Conservation (phyloP, 495 filamentous ascomycete species). For the Hyphodiscus hymeniophilus region DNA sequence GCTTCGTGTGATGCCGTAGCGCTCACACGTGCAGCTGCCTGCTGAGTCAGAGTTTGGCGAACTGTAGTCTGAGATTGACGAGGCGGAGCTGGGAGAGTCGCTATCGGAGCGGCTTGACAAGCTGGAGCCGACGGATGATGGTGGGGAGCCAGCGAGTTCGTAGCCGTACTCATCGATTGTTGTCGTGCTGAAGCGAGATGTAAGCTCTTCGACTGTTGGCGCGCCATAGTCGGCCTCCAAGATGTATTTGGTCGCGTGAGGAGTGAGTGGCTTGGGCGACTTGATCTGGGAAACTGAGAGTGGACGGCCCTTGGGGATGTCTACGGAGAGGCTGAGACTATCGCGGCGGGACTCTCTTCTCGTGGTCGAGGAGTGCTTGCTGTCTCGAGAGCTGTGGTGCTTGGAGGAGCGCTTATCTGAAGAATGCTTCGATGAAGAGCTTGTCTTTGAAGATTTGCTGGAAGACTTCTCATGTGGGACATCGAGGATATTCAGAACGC, state of each 20-base stretch:
- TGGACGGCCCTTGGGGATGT: conserved; percentile 78
- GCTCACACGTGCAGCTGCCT: conserved; percentile 75
- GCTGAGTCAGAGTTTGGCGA: conserved; percentile 33
- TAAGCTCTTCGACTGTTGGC: conserved; percentile 60
- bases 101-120: conserved; percentile 71
- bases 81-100: conserved; percentile 62
- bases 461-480: conserved; percentile 40
- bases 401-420: conserved; percentile 25
- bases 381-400: conserved; percentile 20
- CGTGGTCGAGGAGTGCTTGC: conserved; percentile 18
- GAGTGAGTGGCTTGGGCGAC: conserved; percentile 81
- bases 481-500: conserved; percentile 75
- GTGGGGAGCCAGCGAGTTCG: conserved; percentile 47
- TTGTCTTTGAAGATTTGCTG: conserved; percentile 36
- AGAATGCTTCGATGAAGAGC: conserved; percentile 35
- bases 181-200: conserved; percentile 60
- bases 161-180: conserved; percentile 56
- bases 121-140: conserved; percentile 65
- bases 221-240: conserved; percentile 68
- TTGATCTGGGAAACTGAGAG: conserved; percentile 84
- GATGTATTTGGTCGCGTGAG: conserved; percentile 77
- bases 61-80: conserved; percentile 64
- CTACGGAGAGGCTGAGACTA: conserved; percentile 30
- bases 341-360: conserved; percentile 32
- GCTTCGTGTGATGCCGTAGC: conserved; percentile 91